These are phyloP conservation scores for Hanseniaspora taiwanica DNA, from an alignment of 805 yeast genomes.

Conservation along the genomic window DNA sequence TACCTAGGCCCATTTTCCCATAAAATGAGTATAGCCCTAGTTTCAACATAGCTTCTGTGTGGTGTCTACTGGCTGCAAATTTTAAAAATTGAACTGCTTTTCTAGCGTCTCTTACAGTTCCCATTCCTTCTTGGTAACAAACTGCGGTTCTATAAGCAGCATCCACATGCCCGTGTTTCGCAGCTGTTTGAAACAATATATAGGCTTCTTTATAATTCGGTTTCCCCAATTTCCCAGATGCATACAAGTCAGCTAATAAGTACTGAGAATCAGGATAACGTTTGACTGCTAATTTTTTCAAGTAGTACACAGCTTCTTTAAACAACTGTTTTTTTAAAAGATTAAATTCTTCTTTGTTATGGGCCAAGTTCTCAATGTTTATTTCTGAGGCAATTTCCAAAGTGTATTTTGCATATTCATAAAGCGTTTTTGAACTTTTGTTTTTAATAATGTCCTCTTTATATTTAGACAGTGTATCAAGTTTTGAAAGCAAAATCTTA, in stretches of 20 bases:
- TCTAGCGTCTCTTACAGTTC: conserved; percentile 78
- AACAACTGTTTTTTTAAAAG: conserved; percentile 41
- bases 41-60: conserved; percentile 94
- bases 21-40: conserved; percentile 79
- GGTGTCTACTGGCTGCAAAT: conserved; percentile 81
- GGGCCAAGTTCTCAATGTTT: conserved; percentile 15
- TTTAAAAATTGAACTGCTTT: conserved; percentile 72
- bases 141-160: conserved; percentile 83
- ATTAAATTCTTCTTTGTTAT: background rate
- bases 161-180: conserved; percentile 87
- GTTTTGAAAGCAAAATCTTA: conserved; percentile 15
- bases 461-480: conserved; percentile 34
- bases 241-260: conserved; percentile 76
- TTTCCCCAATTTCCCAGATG: conserved; percentile 75
- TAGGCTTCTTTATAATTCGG: conserved; percentile 69
- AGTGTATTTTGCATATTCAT: conserved; percentile 85
- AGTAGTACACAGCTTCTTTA: conserved; percentile 62
- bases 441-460: conserved; percentile 39
- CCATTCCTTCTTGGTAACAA: conserved; percentile 89
- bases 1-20: conserved; percentile 68
- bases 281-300: conserved; percentile 59
- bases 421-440: conserved; percentile 80
- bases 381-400: conserved; percentile 68
- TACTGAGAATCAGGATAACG: conserved; percentile 89
- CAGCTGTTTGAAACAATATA: conserved; percentile 69